Conservation (phyloP, 768 basidiomycete genomes). For the Lenzites betulinus region DNA sequence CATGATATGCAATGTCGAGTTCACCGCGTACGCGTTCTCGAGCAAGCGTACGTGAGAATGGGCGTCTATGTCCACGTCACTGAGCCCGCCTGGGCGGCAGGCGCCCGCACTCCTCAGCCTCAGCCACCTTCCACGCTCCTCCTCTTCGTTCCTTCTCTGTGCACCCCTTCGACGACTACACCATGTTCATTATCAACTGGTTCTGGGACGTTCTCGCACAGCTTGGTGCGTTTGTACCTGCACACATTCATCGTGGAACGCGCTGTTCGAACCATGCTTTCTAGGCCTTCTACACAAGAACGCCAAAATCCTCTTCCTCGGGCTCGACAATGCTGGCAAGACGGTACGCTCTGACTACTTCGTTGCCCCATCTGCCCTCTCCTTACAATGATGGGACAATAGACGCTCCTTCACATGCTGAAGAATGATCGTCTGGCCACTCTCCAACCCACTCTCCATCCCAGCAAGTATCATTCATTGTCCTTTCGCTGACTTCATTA, state of each 20-base stretch:
- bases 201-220: constrained; percentile 95
- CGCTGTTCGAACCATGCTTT: neutral
- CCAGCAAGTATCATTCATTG: constrained; percentile 59
- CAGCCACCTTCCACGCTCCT: constrained; percentile 17
- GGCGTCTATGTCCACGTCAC: constrained; percentile 22
- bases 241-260: neutral
- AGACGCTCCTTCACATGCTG: constrained; percentile 98
- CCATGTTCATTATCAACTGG: constrained; percentile 91
- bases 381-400: neutral
- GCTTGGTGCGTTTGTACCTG: constrained; percentile 63
- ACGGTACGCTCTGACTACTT: constrained; percentile 54
- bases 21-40: no score
- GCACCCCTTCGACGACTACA: constrained; percentile 39
- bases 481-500: constrained; percentile 15
- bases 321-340: constrained; percentile 98
- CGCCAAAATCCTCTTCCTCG: constrained; percentile 99
- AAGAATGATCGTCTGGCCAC: constrained; percentile 99
- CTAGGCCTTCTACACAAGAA: constrained; percentile 94
- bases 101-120: neutral
- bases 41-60: constrained; percentile 4
- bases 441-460: constrained; percentile 96
- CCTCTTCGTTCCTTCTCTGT: constrained; percentile 1
- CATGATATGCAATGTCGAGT: no score
- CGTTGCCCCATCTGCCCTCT: neutral
- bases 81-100: constrained; percentile 9